phyloP scores from a whole-genome alignment of 1,139 yeast species.

The Casaregolazyma suthepensis region DNA sequence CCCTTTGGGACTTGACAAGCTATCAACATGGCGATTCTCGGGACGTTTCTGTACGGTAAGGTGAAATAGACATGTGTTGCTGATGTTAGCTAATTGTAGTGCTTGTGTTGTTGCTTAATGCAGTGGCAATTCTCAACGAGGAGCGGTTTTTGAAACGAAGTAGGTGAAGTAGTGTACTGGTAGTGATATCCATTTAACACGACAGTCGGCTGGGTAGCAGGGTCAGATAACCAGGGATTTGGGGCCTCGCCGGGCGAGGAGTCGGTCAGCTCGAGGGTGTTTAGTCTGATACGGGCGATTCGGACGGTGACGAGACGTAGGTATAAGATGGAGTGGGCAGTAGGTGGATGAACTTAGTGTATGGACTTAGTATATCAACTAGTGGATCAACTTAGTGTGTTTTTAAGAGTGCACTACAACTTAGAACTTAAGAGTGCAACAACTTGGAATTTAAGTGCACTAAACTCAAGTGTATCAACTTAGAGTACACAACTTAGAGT shows the following conservation, averaged over 20 bases:
- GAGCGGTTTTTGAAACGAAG: slow-evolving; percentile 74
- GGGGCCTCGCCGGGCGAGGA: slow-evolving; percentile 41
- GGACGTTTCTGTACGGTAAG: slow-evolving; percentile 57
- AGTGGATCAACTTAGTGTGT: no score
- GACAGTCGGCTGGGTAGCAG: slow-evolving; percentile 27
- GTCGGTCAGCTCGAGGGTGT: slow-evolving; percentile 50
- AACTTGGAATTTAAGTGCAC: no score
- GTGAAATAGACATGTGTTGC: slow-evolving; percentile 3
- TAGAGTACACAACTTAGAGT: background rate
- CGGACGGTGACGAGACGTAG: slow-evolving; percentile 65
- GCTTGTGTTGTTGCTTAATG: slow-evolving; percentile 62
- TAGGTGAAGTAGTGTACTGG: slow-evolving; percentile 30
- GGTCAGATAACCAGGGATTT: slow-evolving; percentile 28
- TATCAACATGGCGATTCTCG: slow-evolving; percentile 32
- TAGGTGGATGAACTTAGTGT: background rate
- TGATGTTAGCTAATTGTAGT: slow-evolving; percentile 14
- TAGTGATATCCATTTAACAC: background rate
- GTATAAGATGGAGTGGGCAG: slow-evolving; percentile 27
- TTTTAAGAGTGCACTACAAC: no score
- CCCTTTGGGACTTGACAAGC: background rate
- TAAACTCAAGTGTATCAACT: no score
- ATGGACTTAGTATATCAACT: no score
- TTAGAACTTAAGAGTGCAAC: no score
- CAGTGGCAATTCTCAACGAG: slow-evolving; percentile 75
- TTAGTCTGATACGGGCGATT: slow-evolving; percentile 64